Percentiles rank a stretch among this genome's conserved stretches.
These are phyloP conservation scores for Phytopythium cucurbitacearum DNA, from an alignment of 352 stramenopile species.

Conservation along the genomic window DNA sequence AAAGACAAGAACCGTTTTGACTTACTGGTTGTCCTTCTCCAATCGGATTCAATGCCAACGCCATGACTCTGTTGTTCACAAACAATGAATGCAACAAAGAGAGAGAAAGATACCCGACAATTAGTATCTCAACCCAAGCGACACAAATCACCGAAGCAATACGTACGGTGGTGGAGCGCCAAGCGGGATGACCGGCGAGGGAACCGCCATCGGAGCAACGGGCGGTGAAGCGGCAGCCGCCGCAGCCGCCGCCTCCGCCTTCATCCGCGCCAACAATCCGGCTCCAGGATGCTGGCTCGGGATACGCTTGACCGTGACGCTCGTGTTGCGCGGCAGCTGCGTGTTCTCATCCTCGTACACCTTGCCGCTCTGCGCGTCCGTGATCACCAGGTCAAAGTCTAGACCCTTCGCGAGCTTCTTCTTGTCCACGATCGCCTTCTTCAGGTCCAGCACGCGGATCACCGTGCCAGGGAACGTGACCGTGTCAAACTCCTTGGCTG, in stretches of 20 bases:
- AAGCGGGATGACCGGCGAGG: constrained; percentile 31
- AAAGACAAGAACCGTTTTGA: too few relatives aligned
- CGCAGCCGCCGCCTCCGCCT: constrained; percentile 67
- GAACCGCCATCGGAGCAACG: constrained; percentile 31
- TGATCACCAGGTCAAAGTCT: constrained; percentile 91
- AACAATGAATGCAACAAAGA: constrained; percentile 9
- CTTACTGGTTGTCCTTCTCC: too few relatives aligned
- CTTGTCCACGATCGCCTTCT: constrained; percentile 92
- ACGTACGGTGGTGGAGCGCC: constrained; percentile 36
- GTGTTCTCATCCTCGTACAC: constrained; percentile 91
- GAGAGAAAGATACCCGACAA: constrained; percentile 5
- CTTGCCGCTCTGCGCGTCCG: constrained; percentile 89
- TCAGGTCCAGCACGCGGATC: constrained; percentile 88
- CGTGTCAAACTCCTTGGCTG: constrained; percentile 86
- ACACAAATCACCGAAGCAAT: constrained; percentile 4
- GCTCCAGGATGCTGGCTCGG: constrained; percentile 73
- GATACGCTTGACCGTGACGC: constrained; percentile 90
- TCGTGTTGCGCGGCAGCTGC: constrained; percentile 88
- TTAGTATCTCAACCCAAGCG: background rate
- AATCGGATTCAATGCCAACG: constrained; percentile 14
- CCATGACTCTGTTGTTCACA: constrained; percentile 18
- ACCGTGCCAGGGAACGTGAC: constrained; percentile 81
- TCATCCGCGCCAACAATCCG: constrained; percentile 79
- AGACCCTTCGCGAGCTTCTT: constrained; percentile 91
- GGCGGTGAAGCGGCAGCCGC: constrained; percentile 38